These are phyloP conservation scores for Phytophthora nicotianae DNA, from an alignment of 352 stramenopile genomes.

Conservation along the genomic window DNA sequence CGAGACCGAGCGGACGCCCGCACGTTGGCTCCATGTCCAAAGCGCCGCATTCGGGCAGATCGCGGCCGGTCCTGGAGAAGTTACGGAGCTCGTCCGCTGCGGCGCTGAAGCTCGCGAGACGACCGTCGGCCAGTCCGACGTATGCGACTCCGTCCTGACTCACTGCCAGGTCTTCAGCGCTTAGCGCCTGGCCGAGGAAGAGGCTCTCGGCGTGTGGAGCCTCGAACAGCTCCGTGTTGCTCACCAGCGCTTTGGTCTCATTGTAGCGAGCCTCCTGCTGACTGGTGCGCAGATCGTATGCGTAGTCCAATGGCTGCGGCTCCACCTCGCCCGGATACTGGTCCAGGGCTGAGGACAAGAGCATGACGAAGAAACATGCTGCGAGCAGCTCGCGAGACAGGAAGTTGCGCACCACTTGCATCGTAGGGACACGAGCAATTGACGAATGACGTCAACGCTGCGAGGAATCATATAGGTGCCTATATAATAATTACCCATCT, in stretches of 20 bases:
- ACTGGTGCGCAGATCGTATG: slow-evolving; percentile 44
- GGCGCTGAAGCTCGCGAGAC: slow-evolving; percentile 48
- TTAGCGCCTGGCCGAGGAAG: slow-evolving; percentile 43
- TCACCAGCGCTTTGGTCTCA: slow-evolving; percentile 20
- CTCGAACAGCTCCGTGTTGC: slow-evolving; percentile 30
- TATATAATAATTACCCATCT: not conserved
- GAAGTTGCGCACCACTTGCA: slow-evolving; percentile 39
- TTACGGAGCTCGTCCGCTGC: slow-evolving; percentile 42
- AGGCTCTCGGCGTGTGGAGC: slow-evolving; percentile 35
- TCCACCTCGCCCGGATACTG: slow-evolving; percentile 49
- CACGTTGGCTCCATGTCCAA: slow-evolving; percentile 49
- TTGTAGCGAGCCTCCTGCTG: slow-evolving; percentile 49
- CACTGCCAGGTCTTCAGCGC: slow-evolving; percentile 53
- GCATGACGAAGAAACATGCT: slow-evolving; percentile 53
- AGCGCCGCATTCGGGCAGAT: slow-evolving; percentile 35
- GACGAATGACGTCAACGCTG: not conserved
- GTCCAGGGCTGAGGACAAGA: slow-evolving; percentile 58
- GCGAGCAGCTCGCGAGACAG: slow-evolving; percentile 54
- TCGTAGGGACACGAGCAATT: slow-evolving; percentile 11
- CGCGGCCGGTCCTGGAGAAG: slow-evolving; percentile 53
- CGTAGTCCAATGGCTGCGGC: slow-evolving; percentile 35
- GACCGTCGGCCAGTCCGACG: slow-evolving; percentile 57
- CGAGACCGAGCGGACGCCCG: slow-evolving; percentile 54
- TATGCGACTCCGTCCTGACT: slow-evolving; percentile 52
- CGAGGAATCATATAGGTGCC: not conserved